A percentile compares a stretch with the other conserved stretches of the same genome.
Evolutionary conservation across 805 yeast genomes (phyloP).

Genomic region (Starmera quercuum): DNA sequence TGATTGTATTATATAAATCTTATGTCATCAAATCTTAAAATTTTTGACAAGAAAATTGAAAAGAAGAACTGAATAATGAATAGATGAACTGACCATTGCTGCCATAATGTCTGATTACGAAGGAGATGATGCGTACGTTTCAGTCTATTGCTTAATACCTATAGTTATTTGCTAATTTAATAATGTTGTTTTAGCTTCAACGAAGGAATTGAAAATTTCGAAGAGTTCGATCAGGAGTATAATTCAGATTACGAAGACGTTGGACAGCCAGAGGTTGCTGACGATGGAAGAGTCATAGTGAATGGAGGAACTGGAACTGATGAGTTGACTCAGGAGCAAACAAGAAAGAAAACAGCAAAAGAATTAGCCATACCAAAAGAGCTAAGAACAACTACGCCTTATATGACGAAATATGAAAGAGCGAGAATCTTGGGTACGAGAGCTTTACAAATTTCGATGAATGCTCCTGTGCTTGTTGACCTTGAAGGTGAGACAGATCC

Average conservation of each 20-base stretch:
- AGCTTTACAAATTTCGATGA: conserved; percentile 95
- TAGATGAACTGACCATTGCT: not conserved
- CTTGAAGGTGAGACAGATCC: conserved; percentile 99
- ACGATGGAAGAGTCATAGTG: conserved; percentile 66
- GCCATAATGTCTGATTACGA: conserved; percentile 45
- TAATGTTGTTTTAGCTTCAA: conserved; percentile 36
- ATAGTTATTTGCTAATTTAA: conserved; percentile 1
- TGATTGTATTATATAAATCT: no score
- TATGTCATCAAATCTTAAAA: not conserved
- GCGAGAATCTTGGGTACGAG: conserved; percentile 97
- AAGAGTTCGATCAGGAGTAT: conserved; percentile 81
- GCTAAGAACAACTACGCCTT: conserved; percentile 90
- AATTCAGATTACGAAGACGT: conserved; percentile 64
- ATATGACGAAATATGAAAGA: conserved; percentile 97
- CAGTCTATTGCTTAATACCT: not conserved
- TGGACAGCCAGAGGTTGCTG: conserved; percentile 32
- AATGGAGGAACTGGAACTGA: conserved; percentile 63
- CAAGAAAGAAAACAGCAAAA: conserved; percentile 55
- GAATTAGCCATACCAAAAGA: conserved; percentile 88
- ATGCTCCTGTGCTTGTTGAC: conserved; percentile 97
- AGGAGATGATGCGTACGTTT: conserved; percentile 34
- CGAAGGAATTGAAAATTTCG: conserved; percentile 62
- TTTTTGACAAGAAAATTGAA: not conserved
- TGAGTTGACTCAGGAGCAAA: conserved; percentile 31
- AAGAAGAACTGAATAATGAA: not conserved